Conservation (phyloP, 148 eudicot species). For the Fallopia convolvulus region DNA sequence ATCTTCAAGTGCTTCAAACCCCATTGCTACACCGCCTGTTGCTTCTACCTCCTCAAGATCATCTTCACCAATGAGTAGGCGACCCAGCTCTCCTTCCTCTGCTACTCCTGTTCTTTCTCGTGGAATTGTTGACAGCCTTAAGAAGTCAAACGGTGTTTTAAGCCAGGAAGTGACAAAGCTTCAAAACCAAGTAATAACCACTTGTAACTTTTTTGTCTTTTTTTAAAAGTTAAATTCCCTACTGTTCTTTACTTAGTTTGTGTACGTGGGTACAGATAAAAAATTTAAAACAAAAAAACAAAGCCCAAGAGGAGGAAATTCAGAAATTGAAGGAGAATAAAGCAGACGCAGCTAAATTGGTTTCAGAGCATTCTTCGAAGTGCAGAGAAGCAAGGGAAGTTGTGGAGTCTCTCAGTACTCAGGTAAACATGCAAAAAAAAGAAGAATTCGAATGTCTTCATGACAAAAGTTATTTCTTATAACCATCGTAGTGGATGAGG, state of each 20-base stretch:
- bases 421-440: conserved; percentile 14
- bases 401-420: conserved; percentile 20
- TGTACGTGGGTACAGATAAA: conserved; percentile 21
- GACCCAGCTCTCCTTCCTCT: conserved; percentile 44
- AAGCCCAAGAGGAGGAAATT: conserved; percentile 39
- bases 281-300: conserved; percentile 36
- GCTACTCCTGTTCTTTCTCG: conserved; percentile 38
- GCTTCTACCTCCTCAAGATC: conserved; percentile 27
- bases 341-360: conserved; percentile 25
- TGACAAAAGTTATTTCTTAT: neutral
- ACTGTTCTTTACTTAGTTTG: neutral
- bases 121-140: conserved; percentile 44
- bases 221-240: neutral
- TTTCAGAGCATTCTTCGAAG: conserved; percentile 31
- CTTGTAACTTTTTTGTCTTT: neutral
- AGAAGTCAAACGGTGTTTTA: conserved; percentile 42
- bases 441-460: neutral
- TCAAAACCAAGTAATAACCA: conserved; percentile 35
- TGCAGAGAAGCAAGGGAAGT: conserved; percentile 27
- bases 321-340: conserved; percentile 29
- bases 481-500: neutral
- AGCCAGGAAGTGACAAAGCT: conserved; percentile 46
- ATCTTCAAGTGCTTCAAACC: conserved; percentile 41
- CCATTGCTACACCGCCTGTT: conserved; percentile 10
- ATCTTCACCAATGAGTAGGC: conserved; percentile 37